A percentile compares a stretch with the other conserved stretches of the same genome.
Conservation (phyloP, 2,329 filamentous ascomycete genomes). For the Phialemonium atrogriseum region DNA sequence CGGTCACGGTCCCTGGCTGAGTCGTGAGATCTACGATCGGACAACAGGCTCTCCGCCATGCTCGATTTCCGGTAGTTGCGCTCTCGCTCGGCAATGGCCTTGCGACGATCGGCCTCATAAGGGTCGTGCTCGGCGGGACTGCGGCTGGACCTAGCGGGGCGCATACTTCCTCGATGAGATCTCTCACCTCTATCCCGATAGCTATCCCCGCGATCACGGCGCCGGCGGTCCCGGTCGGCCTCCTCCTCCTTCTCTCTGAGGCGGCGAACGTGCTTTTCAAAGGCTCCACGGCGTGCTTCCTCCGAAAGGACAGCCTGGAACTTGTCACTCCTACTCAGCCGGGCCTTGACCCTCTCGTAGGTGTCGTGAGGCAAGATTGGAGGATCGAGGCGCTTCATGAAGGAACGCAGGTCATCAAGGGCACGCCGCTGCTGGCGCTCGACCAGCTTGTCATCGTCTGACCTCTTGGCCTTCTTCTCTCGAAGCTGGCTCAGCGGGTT, state of each 20-base stretch:
- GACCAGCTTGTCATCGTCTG: conserved; percentile 75
- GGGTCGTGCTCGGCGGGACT: conserved; percentile 88
- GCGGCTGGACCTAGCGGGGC: conserved; percentile 60
- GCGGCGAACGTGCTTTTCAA: conserved; percentile 85
- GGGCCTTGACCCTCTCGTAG: conserved; percentile 79
- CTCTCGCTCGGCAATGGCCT: conserved; percentile 89
- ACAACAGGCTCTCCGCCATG: conserved; percentile 56
- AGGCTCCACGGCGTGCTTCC: conserved; percentile 72
- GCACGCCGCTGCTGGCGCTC: conserved; percentile 82
- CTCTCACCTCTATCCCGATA: conserved; percentile 48
- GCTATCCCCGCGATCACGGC: conserved; percentile 50
- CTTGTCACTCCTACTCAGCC: conserved; percentile 73
- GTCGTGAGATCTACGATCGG: conserved; percentile 41
- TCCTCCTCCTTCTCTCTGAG: conserved; percentile 89
- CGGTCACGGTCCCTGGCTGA: conserved; percentile 30
- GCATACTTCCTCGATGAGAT: conserved; percentile 50
- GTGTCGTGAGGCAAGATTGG: conserved; percentile 69
- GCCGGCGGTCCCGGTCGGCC: conserved; percentile 55
- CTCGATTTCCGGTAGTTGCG: conserved; percentile 80
- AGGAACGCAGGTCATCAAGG: conserved; percentile 74
- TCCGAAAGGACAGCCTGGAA: conserved; percentile 78
- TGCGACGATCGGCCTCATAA: conserved; percentile 91
- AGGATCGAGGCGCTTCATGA: conserved; percentile 85
- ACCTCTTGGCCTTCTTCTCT: conserved; percentile 75
- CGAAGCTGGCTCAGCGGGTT: conserved; percentile 48